Conservation (phyloP, 352 stramenopile genomes). For the Phytophthora fragariae region DNA sequence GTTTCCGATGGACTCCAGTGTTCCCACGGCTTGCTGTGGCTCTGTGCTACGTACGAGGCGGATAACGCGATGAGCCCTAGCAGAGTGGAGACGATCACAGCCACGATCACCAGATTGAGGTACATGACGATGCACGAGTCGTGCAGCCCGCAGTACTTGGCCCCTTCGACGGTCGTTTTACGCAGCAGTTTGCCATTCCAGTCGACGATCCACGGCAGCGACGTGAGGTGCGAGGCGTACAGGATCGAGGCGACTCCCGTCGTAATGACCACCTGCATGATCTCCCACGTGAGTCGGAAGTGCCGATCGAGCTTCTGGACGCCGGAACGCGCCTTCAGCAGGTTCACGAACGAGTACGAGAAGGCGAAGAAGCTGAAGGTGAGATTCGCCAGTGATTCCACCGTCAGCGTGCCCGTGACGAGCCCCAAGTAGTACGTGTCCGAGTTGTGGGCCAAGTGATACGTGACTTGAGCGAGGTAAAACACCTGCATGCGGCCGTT, state of each 20-base stretch:
- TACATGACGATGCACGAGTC: slow-evolving; percentile 41
- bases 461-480: slow-evolving; percentile 36
- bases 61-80: slow-evolving; percentile 20
- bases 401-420: slow-evolving; percentile 33
- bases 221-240: slow-evolving; percentile 23
- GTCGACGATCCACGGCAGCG: slow-evolving; percentile 26
- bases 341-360: slow-evolving; percentile 41
- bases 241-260: slow-evolving; percentile 12
- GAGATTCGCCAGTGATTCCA: slow-evolving; percentile 32
- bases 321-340: slow-evolving; percentile 32
- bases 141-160: slow-evolving; percentile 31
- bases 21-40: slow-evolving; percentile 27
- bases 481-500: slow-evolving; percentile 36
- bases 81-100: slow-evolving; percentile 15
- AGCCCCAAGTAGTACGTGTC: slow-evolving; percentile 38
- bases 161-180: slow-evolving; percentile 37
- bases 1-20: slow-evolving; percentile 9
- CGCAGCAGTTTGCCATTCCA: slow-evolving; percentile 41
- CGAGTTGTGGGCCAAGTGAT: slow-evolving; percentile 33
- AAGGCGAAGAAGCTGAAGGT: slow-evolving; percentile 40
- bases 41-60: slow-evolving; percentile 27
- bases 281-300: slow-evolving; percentile 40
- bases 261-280: slow-evolving; percentile 33
- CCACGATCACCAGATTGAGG: slow-evolving; percentile 30
- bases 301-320: slow-evolving; percentile 36